Conservation (phyloP, 495 filamentous ascomycete genomes). For the Oidiodendron maius region DNA sequence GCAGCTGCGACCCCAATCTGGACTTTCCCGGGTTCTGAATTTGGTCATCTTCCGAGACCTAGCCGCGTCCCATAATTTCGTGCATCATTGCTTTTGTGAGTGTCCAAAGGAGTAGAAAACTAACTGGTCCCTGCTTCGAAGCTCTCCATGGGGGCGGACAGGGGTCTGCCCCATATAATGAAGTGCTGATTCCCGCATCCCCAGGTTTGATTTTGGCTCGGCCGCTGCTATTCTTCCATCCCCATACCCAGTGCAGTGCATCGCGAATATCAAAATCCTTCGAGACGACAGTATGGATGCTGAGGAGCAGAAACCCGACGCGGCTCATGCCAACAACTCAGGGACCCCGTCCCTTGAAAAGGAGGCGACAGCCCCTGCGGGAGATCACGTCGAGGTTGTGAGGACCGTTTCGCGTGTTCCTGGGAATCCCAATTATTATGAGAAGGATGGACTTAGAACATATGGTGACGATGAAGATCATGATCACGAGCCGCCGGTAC, state of each 20-base stretch:
- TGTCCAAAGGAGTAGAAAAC: too few species aligned
- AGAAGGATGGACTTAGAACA: slow-evolving; percentile 44
- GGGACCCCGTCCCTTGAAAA: background rate
- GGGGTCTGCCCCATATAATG: background rate
- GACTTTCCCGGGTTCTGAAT: too few species aligned
- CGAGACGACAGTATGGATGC: background rate
- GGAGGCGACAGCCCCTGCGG: background rate
- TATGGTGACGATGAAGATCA: slow-evolving; percentile 46
- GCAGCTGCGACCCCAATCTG: too few species aligned
- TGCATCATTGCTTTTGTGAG: too few species aligned
- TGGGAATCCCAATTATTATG: slow-evolving; percentile 41
- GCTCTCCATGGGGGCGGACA: too few species aligned
- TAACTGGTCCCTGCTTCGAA: too few species aligned
- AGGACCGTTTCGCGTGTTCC: slow-evolving; percentile 17
- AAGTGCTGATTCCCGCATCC: background rate
- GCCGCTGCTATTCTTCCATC: background rate
- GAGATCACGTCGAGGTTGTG: background rate
- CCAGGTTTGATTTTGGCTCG: background rate
- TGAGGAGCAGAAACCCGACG: background rate
- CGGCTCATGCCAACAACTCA: background rate
- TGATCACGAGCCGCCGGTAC: slow-evolving; percentile 37
- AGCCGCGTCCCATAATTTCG: too few species aligned
- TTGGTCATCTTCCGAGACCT: too few species aligned
- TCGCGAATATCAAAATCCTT: background rate
- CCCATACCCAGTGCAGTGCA: background rate